These are phyloP conservation scores for Ceratocystiopsis sp. DNA, from an alignment of 2,329 filamentous ascomycete genomes.

Conservation along the genomic window DNA sequence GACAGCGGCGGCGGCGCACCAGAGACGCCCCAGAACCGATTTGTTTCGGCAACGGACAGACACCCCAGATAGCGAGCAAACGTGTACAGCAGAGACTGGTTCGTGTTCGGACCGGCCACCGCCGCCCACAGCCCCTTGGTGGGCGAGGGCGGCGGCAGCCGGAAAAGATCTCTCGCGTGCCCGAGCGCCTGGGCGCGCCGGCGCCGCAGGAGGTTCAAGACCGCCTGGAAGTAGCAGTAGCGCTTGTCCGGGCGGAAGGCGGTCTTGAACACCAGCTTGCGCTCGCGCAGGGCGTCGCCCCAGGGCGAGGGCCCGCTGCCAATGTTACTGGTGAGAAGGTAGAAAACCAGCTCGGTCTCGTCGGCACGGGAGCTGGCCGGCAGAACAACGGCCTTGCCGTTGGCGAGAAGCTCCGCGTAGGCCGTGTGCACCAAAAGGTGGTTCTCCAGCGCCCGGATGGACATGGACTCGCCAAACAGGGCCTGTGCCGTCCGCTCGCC, in stretches of 20 bases:
- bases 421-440: neutral
- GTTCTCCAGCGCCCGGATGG: neutral
- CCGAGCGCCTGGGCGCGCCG: neutral
- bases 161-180: neutral
- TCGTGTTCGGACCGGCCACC: neutral
- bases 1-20: no score
- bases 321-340: neutral
- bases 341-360: neutral
- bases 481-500: neutral
- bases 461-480: neutral
- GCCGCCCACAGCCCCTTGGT: neutral
- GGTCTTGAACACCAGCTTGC: neutral
- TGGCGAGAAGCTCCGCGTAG: neutral
- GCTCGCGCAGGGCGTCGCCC: neutral
- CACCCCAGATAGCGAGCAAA: neutral
- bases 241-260: neutral
- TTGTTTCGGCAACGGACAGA: neutral
- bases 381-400: neutral
- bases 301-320: neutral
- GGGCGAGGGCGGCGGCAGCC: neutral
- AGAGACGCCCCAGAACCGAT: neutral
- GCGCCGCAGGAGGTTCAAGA: neutral
- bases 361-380: neutral
- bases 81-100: neutral
- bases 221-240: conserved; percentile 1